phyloP scores from a whole-genome alignment of 2,329 filamentous ascomycete genomes.

The Curvularia lunata region DNA sequence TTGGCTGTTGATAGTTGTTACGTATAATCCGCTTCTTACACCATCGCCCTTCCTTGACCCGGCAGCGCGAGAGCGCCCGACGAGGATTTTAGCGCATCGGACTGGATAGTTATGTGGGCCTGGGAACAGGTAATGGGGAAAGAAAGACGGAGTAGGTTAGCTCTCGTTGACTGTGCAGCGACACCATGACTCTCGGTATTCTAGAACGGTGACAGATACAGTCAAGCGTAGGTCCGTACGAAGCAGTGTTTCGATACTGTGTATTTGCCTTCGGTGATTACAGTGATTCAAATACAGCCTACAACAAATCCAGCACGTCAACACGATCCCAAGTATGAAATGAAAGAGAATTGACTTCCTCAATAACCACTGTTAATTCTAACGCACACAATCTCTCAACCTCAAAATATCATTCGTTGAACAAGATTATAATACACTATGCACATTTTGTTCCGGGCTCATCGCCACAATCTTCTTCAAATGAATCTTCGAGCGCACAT shows the following conservation, averaged over 20 bases:
- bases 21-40: not conserved
- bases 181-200: too few relatives aligned
- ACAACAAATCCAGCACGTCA: too few relatives aligned
- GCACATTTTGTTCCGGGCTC: conserved; percentile 21
- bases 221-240: too few relatives aligned
- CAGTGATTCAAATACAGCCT: too few relatives aligned
- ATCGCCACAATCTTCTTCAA: conserved; percentile 8
- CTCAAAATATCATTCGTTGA: conserved; percentile 11
- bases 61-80: not conserved
- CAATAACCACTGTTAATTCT: too few relatives aligned
- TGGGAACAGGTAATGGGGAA: not conserved
- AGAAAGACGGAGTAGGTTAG: not conserved
- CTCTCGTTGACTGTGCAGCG: too few relatives aligned
- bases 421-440: conserved; percentile 31
- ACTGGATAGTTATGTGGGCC: not conserved
- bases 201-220: too few relatives aligned
- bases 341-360: too few relatives aligned
- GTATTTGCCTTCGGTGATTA: too few relatives aligned
- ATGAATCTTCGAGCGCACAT: conserved; percentile 4
- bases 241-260: too few relatives aligned
- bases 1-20: not conserved
- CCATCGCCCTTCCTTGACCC: not conserved
- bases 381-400: too few relatives aligned
- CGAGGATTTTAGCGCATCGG: not conserved
- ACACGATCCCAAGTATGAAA: too few relatives aligned